Evolutionary conservation across 2,329 filamentous ascomycete species (phyloP), one percentile per base, ranked within the genome.

Genomic region (Colletotrichum tabaci): DNA sequence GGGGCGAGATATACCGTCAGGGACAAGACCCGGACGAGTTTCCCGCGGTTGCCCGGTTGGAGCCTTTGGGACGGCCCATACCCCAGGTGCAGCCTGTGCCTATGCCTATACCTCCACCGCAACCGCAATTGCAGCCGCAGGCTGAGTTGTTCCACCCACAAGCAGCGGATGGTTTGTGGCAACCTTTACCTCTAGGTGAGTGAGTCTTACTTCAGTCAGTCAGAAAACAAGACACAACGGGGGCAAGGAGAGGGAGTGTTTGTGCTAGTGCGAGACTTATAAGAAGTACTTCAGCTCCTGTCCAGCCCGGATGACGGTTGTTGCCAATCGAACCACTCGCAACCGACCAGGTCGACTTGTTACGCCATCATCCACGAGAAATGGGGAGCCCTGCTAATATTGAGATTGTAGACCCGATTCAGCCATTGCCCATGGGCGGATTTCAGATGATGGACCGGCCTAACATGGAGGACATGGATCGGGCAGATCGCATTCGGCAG

Each of bases 1-100:
- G 70, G 26, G n/a, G 16, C 12, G 18, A 44, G 26, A 64, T 47
- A 42, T 71, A 52, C 52, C 70, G 15, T 15, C 70, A 72, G 53
- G 46, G 52, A 1, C 58, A 49, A 8, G 15, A 56, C n/a, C n/a
- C 30, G 46, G 50, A 23, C 40, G 66, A 66, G 13, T 26, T 42
- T 16, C 53, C 46, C 40, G 6, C 55, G 9, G 18, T n/a, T 42
- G 38, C 52, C n/a, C n/a, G 10, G 9, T 16, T 26, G 18, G 44
- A 40, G 8, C 30, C 18, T 26, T n/a, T 38, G 1, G 42, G 9
- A 21, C 40, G 10, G 2, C 64, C 42, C 6, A 13, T 35, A 26
- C 63, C 56, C n/a, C 50, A 12, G 52, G 44, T 35, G 40, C 60
- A 21, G 50, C 47, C 35, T 13, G 44, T 16, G 8, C 46, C n/a